Percentiles rank a stretch among this genome's conserved stretches.
These are phyloP conservation scores for Cyclotella atomus DNA, from an alignment of 108 stramenopile species.

Conservation along the genomic window DNA sequence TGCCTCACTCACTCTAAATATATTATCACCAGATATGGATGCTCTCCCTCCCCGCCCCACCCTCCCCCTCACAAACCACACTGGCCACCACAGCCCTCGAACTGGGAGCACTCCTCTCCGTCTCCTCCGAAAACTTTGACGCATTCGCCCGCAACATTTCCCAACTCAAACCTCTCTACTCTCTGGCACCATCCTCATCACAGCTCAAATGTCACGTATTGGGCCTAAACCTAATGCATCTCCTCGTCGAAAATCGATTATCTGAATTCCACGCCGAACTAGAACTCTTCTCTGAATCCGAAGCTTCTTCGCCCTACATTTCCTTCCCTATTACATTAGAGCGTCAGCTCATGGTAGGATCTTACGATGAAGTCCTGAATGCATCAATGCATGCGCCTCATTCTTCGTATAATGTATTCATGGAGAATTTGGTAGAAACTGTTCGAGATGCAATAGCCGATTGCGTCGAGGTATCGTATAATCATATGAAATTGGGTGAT, in stretches of 20 bases:
- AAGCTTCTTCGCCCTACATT: conserved; percentile 64
- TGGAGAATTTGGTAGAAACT: conserved; percentile 79
- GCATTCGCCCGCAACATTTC: conserved; percentile 87
- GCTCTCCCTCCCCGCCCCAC: conserved; percentile 53
- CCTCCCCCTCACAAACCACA: conserved; percentile 23
- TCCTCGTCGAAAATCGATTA: conserved; percentile 87
- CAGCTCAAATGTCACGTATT: conserved; percentile 78
- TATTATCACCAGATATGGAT: conserved; percentile 64
- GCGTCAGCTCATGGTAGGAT: conserved; percentile 87
- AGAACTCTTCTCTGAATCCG: conserved; percentile 78
- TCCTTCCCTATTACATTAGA: conserved; percentile 87
- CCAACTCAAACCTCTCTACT: conserved; percentile 78
- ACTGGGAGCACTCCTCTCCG: conserved; percentile 80
- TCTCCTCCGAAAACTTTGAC: conserved; percentile 80
- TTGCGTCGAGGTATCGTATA: conserved; percentile 86
- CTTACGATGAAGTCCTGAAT: conserved; percentile 81
- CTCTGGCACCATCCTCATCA: conserved; percentile 31
- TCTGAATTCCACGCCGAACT: conserved; percentile 92
- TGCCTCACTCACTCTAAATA: too few relatives aligned
- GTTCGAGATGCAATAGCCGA: conserved; percentile 88
- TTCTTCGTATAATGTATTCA: conserved; percentile 78
- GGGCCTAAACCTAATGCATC: conserved; percentile 85
- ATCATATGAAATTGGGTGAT: conserved; percentile 66
- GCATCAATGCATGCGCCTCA: conserved; percentile 63
- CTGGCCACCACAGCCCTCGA: conserved; percentile 70